Evolutionary conservation across 108 stramenopile species (phyloP).

Genomic region (Thalassiosira profunda): DNA sequence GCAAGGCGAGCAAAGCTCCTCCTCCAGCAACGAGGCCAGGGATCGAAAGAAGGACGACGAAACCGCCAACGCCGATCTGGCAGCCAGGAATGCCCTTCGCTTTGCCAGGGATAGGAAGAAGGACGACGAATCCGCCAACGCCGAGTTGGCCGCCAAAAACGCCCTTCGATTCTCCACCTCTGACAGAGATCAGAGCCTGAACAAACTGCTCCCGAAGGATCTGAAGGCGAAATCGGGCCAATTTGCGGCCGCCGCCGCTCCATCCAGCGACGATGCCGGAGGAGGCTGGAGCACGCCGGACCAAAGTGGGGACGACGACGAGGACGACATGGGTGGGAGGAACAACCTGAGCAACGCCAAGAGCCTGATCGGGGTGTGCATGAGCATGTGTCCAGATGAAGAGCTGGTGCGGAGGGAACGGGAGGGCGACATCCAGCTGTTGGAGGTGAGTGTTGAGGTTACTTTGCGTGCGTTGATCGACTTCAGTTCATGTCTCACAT

Average conservation of each 20-base stretch:
- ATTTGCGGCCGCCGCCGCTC: background rate
- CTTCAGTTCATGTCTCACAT: background rate
- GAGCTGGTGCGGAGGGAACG: constrained; percentile 77
- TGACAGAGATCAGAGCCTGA: constrained; percentile 2
- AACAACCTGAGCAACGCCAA: constrained; percentile 54
- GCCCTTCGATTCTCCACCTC: constrained; percentile 42
- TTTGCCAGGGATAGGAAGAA: background rate
- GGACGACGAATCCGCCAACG: constrained; percentile 6
- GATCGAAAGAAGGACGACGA: background rate
- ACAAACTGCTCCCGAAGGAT: constrained; percentile 42
- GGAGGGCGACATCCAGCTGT: constrained; percentile 85
- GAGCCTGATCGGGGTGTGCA: constrained; percentile 76
- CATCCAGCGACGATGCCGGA: constrained; percentile 5
- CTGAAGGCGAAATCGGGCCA: no score
- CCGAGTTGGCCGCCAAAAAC: constrained; percentile 51
- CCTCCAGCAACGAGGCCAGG: background rate
- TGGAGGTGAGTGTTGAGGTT: constrained; percentile 51
- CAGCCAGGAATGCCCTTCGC: no score
- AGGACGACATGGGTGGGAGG: constrained; percentile 22
- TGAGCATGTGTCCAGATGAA: constrained; percentile 85
- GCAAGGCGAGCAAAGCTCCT: background rate
- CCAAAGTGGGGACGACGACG: constrained; percentile 18
- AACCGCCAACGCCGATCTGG: background rate
- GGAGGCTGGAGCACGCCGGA: background rate
- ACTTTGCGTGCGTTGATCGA: background rate